Base-by-base conservation (phyloP, 2,329 filamentous ascomycete species). In the Epichloe aotearoae region DNA sequence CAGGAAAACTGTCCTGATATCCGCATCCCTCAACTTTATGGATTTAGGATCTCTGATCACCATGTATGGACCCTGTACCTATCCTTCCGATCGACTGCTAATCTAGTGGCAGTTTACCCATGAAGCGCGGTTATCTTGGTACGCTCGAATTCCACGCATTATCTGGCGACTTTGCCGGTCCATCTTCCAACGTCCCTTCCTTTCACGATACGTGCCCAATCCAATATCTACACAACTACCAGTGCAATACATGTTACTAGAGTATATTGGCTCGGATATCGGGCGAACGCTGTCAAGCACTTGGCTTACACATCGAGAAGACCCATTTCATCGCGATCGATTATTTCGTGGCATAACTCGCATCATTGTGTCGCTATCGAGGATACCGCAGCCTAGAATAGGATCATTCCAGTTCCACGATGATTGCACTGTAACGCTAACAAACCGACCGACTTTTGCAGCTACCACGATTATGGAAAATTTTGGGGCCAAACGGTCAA, bases 381-480 rank as follows among this genome's bases (percentile, higher is more conserved):
- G 61, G 11, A 46, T 63, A 11, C 61, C 61, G 6, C 62, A 60
- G 48, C 57, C 60, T 5, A 57, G 57, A 6, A 64, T 66, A 33
- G 64, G 56, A 5, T 58, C 62, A 8, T 62, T 62, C 40, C 51
- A 53, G 4, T 64, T 66, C 55, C 41, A 57, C 50, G 26, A 68
- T 50, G 53, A 57, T 40, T 61, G 62, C 47, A 66, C 58, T 2
- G 53, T 68, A 14, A 57, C 56, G 15, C 53, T 66, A 42, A 57
- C 34, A n/a, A 46, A 33, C 52, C 61, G 64, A 46, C 64, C 64
- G n/a, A 55, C 64, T 10, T 52, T 55, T 49, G 61, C 33, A 8
- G 33, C 34, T 5, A 26, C 34, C 11, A 53, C 61, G 17, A 61
- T 64, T 3, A 53, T 67, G 10, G 66, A 68, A 55, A 68, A 65